These are phyloP conservation scores for Dalbergia cochinchinensis DNA, from an alignment of 306 rosid genomes.

Conservation along the genomic window DNA sequence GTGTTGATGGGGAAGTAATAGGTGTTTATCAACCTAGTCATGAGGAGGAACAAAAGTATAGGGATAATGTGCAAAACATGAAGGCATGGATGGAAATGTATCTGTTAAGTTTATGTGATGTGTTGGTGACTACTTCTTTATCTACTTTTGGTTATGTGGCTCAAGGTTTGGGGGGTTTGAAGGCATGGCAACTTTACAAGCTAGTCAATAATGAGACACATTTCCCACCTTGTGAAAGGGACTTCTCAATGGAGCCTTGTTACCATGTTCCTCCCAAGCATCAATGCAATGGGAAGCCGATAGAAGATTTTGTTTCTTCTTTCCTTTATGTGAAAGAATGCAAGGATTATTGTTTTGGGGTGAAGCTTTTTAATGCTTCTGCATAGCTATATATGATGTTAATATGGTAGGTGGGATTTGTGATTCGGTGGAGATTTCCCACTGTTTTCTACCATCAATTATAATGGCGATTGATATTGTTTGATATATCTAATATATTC, in stretches of 20 bases:
- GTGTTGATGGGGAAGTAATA: slow-evolving; percentile 53
- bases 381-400: background rate
- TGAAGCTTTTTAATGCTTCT: slow-evolving; percentile 47
- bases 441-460: background rate
- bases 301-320: slow-evolving; percentile 45
- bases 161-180: slow-evolving; percentile 66
- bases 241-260: slow-evolving; percentile 70
- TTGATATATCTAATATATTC: background rate
- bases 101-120: slow-evolving; percentile 62
- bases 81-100: slow-evolving; percentile 72
- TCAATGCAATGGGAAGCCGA: slow-evolving; percentile 53
- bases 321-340: slow-evolving; percentile 60
- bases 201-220: slow-evolving; percentile 28
- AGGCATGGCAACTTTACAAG: slow-evolving; percentile 60
- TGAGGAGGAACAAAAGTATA: slow-evolving; percentile 61
- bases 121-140: slow-evolving; percentile 65
- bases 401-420: background rate
- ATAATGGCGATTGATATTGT: no score
- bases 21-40: slow-evolving; percentile 65
- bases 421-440: background rate
- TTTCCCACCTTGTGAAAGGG: slow-evolving; percentile 54
- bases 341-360: slow-evolving; percentile 61
- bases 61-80: slow-evolving; percentile 59
- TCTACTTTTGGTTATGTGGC: slow-evolving; percentile 80
- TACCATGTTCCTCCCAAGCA: slow-evolving; percentile 62